Conservation (phyloP, 768 basidiomycete species). For the Termitomyces bulborhizus region DNA sequence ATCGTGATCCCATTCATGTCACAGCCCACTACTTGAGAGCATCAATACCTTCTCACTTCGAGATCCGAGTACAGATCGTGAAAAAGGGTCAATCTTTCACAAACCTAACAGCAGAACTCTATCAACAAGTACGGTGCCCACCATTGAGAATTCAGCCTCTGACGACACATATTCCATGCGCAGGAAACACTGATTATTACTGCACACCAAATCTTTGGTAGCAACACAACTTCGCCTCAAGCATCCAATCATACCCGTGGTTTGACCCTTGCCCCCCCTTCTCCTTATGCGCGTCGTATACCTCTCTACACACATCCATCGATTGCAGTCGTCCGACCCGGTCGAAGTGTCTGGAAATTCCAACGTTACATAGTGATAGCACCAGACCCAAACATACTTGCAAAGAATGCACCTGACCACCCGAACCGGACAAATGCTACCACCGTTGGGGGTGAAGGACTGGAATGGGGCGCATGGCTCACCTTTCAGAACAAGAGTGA, state of each 20-base stretch:
- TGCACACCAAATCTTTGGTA: conserved; percentile 52
- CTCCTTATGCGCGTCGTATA: conserved; percentile 52
- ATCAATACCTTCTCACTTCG: conserved; percentile 33
- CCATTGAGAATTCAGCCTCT: background rate
- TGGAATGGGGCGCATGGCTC: conserved; percentile 58
- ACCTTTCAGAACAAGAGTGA: conserved; percentile 36
- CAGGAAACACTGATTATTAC: conserved; percentile 43
- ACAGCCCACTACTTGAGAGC: conserved; percentile 53
- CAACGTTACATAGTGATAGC: conserved; percentile 27
- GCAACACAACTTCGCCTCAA: conserved; percentile 27
- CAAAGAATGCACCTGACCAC: conserved; percentile 32
- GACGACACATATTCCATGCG: background rate
- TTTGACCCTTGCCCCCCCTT: conserved; percentile 40
- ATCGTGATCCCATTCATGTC: conserved; percentile 53
- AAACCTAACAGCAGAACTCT: conserved; percentile 51
- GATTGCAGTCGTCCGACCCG: conserved; percentile 18
- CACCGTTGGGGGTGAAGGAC: conserved; percentile 45
- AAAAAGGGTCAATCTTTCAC: conserved; percentile 48
- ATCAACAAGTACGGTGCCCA: conserved; percentile 41
- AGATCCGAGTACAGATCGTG: conserved; percentile 41
- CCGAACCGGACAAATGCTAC: conserved; percentile 28
- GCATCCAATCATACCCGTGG: conserved; percentile 14
- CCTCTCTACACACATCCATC: conserved; percentile 53
- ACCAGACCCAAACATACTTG: conserved; percentile 32
- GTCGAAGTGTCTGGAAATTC: conserved; percentile 28